These are phyloP conservation scores for Globisporangium lucens DNA, from an alignment of 352 stramenopile species.

Conservation along the genomic window DNA sequence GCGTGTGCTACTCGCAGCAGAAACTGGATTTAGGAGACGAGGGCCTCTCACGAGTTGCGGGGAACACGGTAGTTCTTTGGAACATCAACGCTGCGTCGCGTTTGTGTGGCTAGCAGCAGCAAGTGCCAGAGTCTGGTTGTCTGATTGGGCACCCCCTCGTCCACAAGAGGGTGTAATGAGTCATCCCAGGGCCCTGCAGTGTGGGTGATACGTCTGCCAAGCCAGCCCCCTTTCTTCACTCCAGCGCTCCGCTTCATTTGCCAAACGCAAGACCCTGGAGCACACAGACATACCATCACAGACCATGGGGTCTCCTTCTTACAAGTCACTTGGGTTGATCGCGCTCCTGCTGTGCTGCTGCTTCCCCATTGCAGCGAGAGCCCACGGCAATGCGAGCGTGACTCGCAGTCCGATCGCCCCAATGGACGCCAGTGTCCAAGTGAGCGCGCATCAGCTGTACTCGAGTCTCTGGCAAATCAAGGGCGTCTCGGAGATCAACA, in stretches of 20 bases:
- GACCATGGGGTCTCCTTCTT: neutral
- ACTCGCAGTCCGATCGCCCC: neutral
- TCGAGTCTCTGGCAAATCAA: slow-evolving; percentile 2
- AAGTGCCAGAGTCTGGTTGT: neutral
- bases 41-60: no score
- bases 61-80: neutral
- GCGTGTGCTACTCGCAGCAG: neutral
- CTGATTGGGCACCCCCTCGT: no score
- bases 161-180: neutral
- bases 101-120: neutral
- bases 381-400: neutral
- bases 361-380: neutral
- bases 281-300: neutral
- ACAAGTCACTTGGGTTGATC: neutral
- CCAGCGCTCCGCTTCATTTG: neutral
- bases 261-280: neutral
- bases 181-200: neutral
- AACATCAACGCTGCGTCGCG: neutral
- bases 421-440: neutral
- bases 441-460: neutral
- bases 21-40: neutral
- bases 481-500: neutral
- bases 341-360: neutral
- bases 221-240: neutral
- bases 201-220: neutral